A percentile compares a stretch with the other conserved stretches of the same genome.
Conservation (phyloP, 2,329 filamentous ascomycete genomes). For the Chrysosphaeria jannelii region DNA sequence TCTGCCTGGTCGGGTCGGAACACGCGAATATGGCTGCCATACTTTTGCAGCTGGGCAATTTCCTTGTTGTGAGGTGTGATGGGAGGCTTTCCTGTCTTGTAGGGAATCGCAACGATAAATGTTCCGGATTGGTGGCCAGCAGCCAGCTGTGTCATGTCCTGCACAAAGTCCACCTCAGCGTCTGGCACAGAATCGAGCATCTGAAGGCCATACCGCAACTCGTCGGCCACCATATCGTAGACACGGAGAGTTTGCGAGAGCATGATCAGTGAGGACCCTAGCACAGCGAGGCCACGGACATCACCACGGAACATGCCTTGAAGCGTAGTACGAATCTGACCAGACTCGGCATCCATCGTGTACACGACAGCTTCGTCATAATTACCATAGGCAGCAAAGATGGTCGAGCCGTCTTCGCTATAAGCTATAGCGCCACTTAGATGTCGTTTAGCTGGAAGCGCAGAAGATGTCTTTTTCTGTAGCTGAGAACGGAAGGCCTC, state of each 20-base stretch:
- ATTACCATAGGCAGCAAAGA: slow-evolving; percentile 35
- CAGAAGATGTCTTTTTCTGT: too few species aligned
- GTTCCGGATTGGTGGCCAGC: slow-evolving; percentile 33
- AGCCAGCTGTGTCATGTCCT: slow-evolving; percentile 33
- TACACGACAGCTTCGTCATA: slow-evolving; percentile 33
- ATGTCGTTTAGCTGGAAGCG: too few species aligned
- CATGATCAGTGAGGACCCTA: slow-evolving; percentile 45
- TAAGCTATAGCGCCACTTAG: slow-evolving; percentile 33
- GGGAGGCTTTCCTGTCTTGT: slow-evolving; percentile 1
- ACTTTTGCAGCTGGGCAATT: too few species aligned
- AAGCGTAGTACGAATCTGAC: slow-evolving; percentile 33
- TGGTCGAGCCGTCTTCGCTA: slow-evolving; percentile 56
- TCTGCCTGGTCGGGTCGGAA: slow-evolving; percentile 27
- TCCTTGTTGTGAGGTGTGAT: not conserved
- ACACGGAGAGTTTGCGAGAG: slow-evolving; percentile 45
- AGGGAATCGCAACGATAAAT: slow-evolving; percentile 29
- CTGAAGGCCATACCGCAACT: slow-evolving; percentile 33
- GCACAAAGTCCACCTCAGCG: slow-evolving; percentile 3
- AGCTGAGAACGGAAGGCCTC: too few species aligned
- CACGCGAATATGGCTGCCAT: slow-evolving; percentile 27
- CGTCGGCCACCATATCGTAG: slow-evolving; percentile 60
- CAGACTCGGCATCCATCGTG: slow-evolving; percentile 43
- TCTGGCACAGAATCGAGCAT: slow-evolving; percentile 15
- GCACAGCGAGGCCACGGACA: slow-evolving; percentile 35
- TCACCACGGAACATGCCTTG: slow-evolving; percentile 34